Base-by-base conservation (phyloP, 1,284 basidiomycete genomes). In the Meira nashicola region DNA sequence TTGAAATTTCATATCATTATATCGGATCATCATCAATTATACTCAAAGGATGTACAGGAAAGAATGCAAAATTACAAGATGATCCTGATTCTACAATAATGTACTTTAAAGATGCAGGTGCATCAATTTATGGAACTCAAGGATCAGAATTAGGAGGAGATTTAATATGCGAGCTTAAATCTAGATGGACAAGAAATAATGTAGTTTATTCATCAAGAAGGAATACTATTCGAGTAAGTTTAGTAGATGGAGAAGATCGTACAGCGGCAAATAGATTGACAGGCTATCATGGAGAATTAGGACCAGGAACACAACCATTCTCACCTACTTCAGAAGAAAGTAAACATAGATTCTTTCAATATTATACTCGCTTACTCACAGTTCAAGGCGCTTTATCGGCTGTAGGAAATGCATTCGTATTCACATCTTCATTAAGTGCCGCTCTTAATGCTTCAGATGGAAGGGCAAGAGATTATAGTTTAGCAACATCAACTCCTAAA, bases 71-170 rank as follows among this genome's bases (percentile, higher is more conserved):
- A 11, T 17, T 17, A 11, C 23, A 41, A 53, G 50, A 53, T 53
- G 50, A 53, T 53, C 50, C 50, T 5, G 50, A 53, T 53, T 7
- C 50, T 2, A 53, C 50, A 5, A 41, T 53, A n/a, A 28, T 53
- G 28, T 53, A 53, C 28, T 53, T 53, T 15, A 53, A 53, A 39
- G 50, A 53, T 39, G 50, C 50, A 14, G 50, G 50, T 6, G 50
- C 50, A 14, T 17, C 23, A 4, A 19, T 53, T 14, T 53, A 39
- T 15, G 50, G 38, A 41, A 33, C 50, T 41, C 21, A 39, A 41
- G 28, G 28, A 8, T 53, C 50, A 33, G 50, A 53, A 41, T 25
- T 53, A 17, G 50, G 50, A 39, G 50, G 50, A n/a, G 50, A 53
- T 15, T 37, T 53, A 25, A 4, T 53, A 15, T 53, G 50, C 28